Evolutionary conservation across 768 basidiomycete species (phyloP).

Genomic region (Phallus indusiatus): DNA sequence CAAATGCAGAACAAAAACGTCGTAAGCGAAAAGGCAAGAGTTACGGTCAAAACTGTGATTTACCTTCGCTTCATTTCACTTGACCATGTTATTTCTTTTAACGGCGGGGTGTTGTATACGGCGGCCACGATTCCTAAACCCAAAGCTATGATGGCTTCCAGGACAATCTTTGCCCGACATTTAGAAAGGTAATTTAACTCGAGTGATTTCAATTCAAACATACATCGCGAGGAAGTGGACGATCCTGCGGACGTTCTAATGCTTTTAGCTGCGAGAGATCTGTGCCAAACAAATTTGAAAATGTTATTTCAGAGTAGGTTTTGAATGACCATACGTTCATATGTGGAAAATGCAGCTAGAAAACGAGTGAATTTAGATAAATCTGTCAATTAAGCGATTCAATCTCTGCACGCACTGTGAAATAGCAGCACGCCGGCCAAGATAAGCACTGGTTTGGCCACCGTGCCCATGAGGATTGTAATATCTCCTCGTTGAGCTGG

Average conservation of each 20-base stretch:
- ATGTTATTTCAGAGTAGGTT: constrained; percentile 2
- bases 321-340: constrained; percentile 49
- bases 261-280: constrained; percentile 73
- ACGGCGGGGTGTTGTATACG: constrained; percentile 51
- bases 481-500: too few relatives aligned
- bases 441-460: constrained; percentile 2
- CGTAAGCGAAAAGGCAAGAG: too few relatives aligned
- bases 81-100: constrained; percentile 82
- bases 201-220: constrained; percentile 14
- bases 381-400: not conserved
- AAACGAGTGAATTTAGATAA: not conserved
- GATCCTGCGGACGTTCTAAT: constrained; percentile 54
- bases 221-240: constrained; percentile 55
- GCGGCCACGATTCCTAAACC: constrained; percentile 66
- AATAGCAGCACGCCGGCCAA: constrained; percentile 24
- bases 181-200: not conserved
- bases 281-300: constrained; percentile 18
- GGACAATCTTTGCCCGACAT: constrained; percentile 39
- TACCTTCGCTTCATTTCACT: constrained; percentile 82
- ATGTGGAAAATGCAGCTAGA: constrained; percentile 69
- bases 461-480: not conserved
- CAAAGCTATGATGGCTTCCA: constrained; percentile 57
- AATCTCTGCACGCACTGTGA: constrained; percentile 34
- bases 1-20: not conserved
- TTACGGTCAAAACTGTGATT: constrained; percentile 17